Conservation (phyloP, 805 yeast species). For the Teunomyces stri region DNA sequence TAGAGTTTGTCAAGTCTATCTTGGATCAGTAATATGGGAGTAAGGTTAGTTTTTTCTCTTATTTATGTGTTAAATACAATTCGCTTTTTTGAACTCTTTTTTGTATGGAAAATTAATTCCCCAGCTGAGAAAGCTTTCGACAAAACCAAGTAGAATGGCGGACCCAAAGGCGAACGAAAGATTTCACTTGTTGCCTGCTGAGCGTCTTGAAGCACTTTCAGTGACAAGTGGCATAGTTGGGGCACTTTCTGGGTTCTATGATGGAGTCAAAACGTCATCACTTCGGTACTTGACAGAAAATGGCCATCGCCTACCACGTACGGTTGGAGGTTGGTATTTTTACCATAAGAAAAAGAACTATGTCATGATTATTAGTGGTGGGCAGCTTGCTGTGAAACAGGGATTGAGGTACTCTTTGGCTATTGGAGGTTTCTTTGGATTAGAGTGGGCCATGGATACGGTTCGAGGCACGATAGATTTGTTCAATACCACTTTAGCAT, state of each 20-base stretch:
- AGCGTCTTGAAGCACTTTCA: conserved; percentile 44
- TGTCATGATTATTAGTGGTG: conserved; percentile 59
- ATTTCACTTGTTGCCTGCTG: conserved; percentile 48
- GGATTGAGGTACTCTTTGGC: conserved; percentile 37
- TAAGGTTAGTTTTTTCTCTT: not conserved
- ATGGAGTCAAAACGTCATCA: conserved; percentile 56
- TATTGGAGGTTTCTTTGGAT: conserved; percentile 50
- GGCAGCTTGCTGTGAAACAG: conserved; percentile 44
- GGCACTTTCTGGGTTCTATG: conserved; percentile 53
- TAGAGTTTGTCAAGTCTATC: conserved; percentile 89
- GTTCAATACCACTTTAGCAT: conserved; percentile 59
- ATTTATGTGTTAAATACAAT: not conserved
- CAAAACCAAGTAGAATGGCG: not conserved
- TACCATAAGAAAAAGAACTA: conserved; percentile 83
- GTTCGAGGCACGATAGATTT: conserved; percentile 55
- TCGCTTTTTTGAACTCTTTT: not conserved
- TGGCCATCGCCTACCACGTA: conserved; percentile 74
- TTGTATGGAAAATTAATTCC: not conserved
- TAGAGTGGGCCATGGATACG: conserved; percentile 62
- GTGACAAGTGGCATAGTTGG: conserved; percentile 43
- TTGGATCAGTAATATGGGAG: conserved; percentile 64
- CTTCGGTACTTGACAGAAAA: conserved; percentile 71
- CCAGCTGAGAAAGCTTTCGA: not conserved
- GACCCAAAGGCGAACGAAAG: conserved; percentile 32
- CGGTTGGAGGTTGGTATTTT: conserved; percentile 84